These are phyloP conservation scores for Paxillus involutus DNA, from an alignment of 768 basidiomycete species.

Conservation along the genomic window DNA sequence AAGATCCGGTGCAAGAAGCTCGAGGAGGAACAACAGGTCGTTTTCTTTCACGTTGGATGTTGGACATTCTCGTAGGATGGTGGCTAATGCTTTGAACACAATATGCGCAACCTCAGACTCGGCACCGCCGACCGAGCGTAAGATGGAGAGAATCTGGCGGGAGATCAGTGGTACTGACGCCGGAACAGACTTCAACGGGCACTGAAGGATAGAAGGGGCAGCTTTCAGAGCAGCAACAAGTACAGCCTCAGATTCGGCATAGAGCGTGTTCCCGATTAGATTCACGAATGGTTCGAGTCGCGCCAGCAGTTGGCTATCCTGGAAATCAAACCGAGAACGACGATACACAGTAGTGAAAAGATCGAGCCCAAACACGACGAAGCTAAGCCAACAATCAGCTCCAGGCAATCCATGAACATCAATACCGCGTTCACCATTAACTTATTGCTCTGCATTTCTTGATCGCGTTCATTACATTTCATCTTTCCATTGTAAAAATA, in stretches of 20 bases:
- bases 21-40: slow-evolving; percentile 84
- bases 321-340: slow-evolving; percentile 83
- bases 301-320: slow-evolving; percentile 68
- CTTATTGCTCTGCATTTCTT: not conserved
- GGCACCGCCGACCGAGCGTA: slow-evolving; percentile 80
- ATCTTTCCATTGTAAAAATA: not conserved
- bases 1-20: slow-evolving; percentile 83
- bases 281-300: slow-evolving; percentile 86
- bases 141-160: slow-evolving; percentile 78
- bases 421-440: not conserved
- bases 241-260: slow-evolving; percentile 77
- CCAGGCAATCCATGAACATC: not conserved
- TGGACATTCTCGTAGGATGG: slow-evolving; percentile 87
- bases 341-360: slow-evolving; percentile 86
- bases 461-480: not conserved
- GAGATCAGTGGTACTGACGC: slow-evolving; percentile 82
- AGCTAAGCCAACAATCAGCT: slow-evolving; percentile 43
- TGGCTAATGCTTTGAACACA: slow-evolving; percentile 82
- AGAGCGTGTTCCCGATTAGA: slow-evolving; percentile 89
- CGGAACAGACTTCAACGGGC: slow-evolving; percentile 73
- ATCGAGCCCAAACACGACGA: slow-evolving; percentile 90
- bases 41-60: slow-evolving; percentile 81
- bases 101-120: slow-evolving; percentile 90
- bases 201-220: slow-evolving; percentile 76
- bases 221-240: slow-evolving; percentile 76